Evolutionary conservation across 352 stramenopile species (phyloP).

Genomic region (Poterioochromonas sp.): DNA sequence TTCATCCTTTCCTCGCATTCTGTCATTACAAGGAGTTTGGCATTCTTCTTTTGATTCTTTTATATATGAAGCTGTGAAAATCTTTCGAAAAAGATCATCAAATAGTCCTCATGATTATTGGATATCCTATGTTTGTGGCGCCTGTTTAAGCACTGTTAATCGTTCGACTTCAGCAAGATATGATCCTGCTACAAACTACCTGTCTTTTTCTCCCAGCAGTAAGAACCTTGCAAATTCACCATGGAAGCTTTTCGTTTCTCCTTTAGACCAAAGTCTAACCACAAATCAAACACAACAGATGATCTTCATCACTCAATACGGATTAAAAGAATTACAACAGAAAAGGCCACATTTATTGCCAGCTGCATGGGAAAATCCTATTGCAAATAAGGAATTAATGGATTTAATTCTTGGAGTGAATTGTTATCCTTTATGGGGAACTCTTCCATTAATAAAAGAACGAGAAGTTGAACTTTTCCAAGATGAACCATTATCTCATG

Average conservation of each 20-base stretch:
- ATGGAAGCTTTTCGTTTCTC: not conserved
- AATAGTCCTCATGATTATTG: not conserved
- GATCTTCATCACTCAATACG: not conserved
- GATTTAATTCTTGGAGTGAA: not conserved
- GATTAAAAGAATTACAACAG: not conserved
- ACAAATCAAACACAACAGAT: too few relatives aligned
- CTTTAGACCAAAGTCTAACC: not conserved
- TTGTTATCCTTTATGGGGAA: too few relatives aligned
- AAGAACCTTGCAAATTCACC: not conserved
- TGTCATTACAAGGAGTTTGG: not conserved
- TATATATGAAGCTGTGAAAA: not conserved
- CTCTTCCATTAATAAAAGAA: too few relatives aligned
- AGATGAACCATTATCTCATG: too few relatives aligned
- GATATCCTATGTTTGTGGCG: not conserved
- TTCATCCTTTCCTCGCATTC: too few relatives aligned
- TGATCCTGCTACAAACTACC: not conserved
- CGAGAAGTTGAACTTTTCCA: too few relatives aligned
- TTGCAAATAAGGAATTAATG: not conserved
- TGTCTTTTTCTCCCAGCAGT: not conserved
- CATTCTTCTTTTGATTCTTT: not conserved
- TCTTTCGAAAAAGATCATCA: not conserved
- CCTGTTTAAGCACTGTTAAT: not conserved
- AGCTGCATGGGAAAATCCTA: not conserved
- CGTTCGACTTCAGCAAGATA: not conserved
- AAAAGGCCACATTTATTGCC: not conserved